Evolutionary conservation across 352 stramenopile genomes (phyloP).

Genomic region (Phytophthora pinifolia): DNA sequence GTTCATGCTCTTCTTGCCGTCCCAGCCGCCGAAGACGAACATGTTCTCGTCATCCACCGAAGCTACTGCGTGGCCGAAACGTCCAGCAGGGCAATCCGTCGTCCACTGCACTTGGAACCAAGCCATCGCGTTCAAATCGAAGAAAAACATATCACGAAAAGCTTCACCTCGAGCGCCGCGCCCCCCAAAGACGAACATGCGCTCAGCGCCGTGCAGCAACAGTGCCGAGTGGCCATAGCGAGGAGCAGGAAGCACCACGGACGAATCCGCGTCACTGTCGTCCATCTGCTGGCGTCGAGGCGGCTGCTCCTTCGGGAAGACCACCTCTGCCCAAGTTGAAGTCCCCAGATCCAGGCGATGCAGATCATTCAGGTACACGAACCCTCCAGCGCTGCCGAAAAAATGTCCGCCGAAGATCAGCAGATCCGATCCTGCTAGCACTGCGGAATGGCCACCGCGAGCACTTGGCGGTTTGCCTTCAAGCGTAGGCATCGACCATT

Average conservation of each 20-base stretch:
- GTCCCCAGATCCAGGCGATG: conserved; percentile 85
- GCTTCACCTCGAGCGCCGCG: conserved; percentile 45
- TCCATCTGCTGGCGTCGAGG: conserved; percentile 20
- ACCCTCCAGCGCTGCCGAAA: conserved; percentile 81
- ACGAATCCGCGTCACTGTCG: conserved; percentile 30
- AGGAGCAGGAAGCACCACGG: conserved; percentile 49
- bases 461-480: conserved; percentile 56
- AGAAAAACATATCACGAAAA: conserved; percentile 89
- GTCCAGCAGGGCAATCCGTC: conserved; percentile 69
- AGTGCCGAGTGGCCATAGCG: conserved; percentile 89
- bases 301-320: conserved; percentile 37
- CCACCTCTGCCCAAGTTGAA: conserved; percentile 71
- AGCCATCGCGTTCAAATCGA: conserved; percentile 78
- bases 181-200: conserved; percentile 84
- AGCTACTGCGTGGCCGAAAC: conserved; percentile 68
- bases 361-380: conserved; percentile 92
- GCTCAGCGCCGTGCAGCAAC: conserved; percentile 57
- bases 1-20: conserved; percentile 72
- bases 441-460: conserved; percentile 68
- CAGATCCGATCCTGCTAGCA: conserved; percentile 78
- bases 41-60: conserved; percentile 76
- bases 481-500: conserved; percentile 58
- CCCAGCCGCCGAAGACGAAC: conserved; percentile 89
- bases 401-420: conserved; percentile 90
- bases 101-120: conserved; percentile 90